Base-by-base conservation (phyloP, 371 early-diverging fungal species). In the Mortierella sp. region DNA sequence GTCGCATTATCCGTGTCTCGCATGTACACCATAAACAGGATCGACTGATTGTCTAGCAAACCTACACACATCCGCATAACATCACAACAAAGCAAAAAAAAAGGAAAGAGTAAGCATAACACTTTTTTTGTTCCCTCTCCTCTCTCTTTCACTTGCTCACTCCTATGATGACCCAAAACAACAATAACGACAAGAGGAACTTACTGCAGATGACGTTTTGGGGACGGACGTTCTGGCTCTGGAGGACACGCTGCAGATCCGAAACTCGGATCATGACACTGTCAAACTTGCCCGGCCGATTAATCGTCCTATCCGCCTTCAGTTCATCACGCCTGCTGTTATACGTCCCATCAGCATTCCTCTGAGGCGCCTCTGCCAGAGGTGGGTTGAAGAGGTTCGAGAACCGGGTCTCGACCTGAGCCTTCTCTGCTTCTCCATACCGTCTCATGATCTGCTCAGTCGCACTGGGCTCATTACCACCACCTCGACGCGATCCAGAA, bases 161-260 rank as follows among this genome's bases (percentile, higher is more conserved):
- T 16, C n/a, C 16, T 63, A 29, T 10, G 18, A 44, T 74, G n/a
- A 60, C 8, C 8, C 14, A 49, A 18, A 46, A 35, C 6, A 51
- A 48, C 29, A 49, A 43, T 27, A 48, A 2, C 3, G 21, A 6
- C 27, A 44, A 27, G 24, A 21, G 27, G 12, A 1, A 71, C 85
- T 74, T 84, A 86, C 86, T 79, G 78, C 86, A 86, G 38, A 86
- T 79, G 24, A 86, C 82, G 46, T 77, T 79, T 70, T 27, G 43
- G 4, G 86, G 86, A 29, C 77, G 82, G 38, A 86, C 72, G n/a
- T 77, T 79, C 11, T 82, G 82, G 51, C 86, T 86, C 60, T 86
- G 86, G 24, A 86, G 70, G 1, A 86, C 86, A 43, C 82, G 82
- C 51, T 86, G 86, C 21, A 86, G 71, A 51, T 86, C 86, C 44